phyloP scores from a whole-genome alignment of 345 rosid species.

The Citrus medica region DNA sequence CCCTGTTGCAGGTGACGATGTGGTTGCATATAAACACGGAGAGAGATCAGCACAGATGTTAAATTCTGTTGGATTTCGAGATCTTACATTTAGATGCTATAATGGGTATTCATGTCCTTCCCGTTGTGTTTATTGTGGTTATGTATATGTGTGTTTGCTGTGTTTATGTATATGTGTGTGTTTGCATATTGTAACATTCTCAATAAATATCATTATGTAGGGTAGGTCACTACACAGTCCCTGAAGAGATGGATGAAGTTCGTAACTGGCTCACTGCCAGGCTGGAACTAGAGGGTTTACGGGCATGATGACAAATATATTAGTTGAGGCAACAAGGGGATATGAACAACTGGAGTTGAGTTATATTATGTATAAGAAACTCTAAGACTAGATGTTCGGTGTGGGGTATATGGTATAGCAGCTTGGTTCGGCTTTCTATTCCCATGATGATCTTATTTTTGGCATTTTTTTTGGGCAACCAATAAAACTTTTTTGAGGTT shows the following conservation, averaged over 20 bases:
- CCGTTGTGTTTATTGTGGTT: neutral
- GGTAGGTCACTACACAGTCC: constrained; percentile 20
- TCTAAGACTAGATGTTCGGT: constrained; percentile 5
- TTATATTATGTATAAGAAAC: neutral
- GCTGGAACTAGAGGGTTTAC: constrained; percentile 27
- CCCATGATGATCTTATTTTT: neutral
- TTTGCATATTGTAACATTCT: neutral
- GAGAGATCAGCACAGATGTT: constrained; percentile 56
- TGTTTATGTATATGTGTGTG: neutral
- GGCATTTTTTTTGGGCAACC: neutral
- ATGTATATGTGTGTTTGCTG: neutral
- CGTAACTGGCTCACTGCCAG: constrained; percentile 34
- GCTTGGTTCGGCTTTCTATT: neutral
- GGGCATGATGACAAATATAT: neutral
- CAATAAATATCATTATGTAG: constrained; percentile 20
- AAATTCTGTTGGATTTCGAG: constrained; percentile 44
- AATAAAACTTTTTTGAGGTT: neutral
- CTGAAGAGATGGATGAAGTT: constrained; percentile 46
- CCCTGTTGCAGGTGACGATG: constrained; percentile 55
- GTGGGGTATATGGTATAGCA: constrained; percentile 19
- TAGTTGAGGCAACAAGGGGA: neutral
- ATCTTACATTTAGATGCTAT: constrained; percentile 34
- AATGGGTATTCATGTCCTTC: constrained; percentile 28
- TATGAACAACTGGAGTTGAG: neutral
- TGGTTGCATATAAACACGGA: constrained; percentile 52